Evolutionary conservation across 2,329 filamentous ascomycete species (phyloP).

Genomic region (Neurospora sp.): DNA sequence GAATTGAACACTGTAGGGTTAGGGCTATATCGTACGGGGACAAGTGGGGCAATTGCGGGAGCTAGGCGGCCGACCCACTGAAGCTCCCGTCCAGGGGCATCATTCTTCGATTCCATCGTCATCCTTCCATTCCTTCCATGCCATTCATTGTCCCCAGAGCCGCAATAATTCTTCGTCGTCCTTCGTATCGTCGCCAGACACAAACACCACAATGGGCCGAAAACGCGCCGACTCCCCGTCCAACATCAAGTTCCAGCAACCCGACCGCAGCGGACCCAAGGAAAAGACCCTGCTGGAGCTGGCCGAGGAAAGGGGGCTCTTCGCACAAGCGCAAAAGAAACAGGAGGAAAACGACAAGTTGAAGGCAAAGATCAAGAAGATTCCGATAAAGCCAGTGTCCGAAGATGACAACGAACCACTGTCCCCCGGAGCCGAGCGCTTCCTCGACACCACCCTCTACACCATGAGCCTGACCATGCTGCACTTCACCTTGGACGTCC

Average conservation of each 20-base stretch:
- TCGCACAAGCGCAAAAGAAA: conserved; percentile 36
- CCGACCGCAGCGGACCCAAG: conserved; percentile 52
- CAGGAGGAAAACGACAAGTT: conserved; percentile 25
- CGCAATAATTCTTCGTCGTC: neutral
- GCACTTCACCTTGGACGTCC: conserved; percentile 68
- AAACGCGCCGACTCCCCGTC: conserved; percentile 37
- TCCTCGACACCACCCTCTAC: conserved; percentile 49
- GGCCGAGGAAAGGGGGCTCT: conserved; percentile 53
- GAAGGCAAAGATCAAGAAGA: conserved; percentile 10
- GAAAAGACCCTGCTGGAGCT: conserved; percentile 64
- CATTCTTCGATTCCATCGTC: neutral
- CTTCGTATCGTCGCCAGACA: neutral
- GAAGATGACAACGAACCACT: conserved; percentile 22
- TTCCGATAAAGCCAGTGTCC: neutral
- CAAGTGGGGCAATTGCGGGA: neutral
- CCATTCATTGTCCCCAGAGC: neutral
- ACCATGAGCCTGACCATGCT: conserved; percentile 55
- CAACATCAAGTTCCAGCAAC: conserved; percentile 55
- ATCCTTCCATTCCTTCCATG: neutral
- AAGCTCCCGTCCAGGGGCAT: neutral
- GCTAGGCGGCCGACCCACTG: neutral
- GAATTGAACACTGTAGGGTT: neutral
- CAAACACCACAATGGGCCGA: conserved; percentile 30
- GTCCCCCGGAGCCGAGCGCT: conserved; percentile 36
- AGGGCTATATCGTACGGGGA: too few relatives aligned